These are phyloP conservation scores for Termitomyces sp. DNA, from an alignment of 768 basidiomycete species.

Conservation along the genomic window DNA sequence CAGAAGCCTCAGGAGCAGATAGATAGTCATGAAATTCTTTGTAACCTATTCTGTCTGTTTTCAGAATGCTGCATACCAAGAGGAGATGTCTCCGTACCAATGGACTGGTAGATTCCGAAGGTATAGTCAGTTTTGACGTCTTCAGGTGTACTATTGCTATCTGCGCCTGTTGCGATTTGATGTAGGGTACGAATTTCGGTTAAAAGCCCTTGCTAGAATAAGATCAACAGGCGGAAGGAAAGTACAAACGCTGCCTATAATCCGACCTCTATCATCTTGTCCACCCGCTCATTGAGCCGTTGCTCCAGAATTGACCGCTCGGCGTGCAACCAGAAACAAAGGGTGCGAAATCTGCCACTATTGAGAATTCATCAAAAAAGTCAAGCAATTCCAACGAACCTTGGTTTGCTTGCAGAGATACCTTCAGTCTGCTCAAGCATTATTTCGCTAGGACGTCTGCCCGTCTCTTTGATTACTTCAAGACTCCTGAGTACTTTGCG, in stretches of 20 bases:
- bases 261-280: slow-evolving; percentile 83
- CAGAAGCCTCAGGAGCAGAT: slow-evolving; percentile 34
- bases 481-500: slow-evolving; percentile 85
- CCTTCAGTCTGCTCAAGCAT: slow-evolving; percentile 57
- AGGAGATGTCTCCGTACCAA: slow-evolving; percentile 49
- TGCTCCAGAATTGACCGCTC: slow-evolving; percentile 56
- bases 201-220: slow-evolving; percentile 67
- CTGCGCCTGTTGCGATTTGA: slow-evolving; percentile 24
- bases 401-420: slow-evolving; percentile 36
- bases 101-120: slow-evolving; percentile 89
- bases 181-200: slow-evolving; percentile 68
- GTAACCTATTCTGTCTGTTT: slow-evolving; percentile 58
- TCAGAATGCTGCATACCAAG: not conserved
- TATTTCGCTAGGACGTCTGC: slow-evolving; percentile 64
- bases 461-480: slow-evolving; percentile 70
- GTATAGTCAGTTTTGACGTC: slow-evolving; percentile 53
- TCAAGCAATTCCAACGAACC: slow-evolving; percentile 34
- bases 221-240: not conserved
- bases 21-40: slow-evolving; percentile 83
- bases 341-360: slow-evolving; percentile 65
- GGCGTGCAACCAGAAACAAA: slow-evolving; percentile 92
- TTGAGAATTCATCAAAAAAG: slow-evolving; percentile 5
- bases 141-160: not conserved
- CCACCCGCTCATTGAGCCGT: slow-evolving; percentile 77
- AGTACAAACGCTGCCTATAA: not conserved